Percentiles rank a stretch among this genome's conserved stretches.
phyloP scores from a whole-genome alignment of 371 early-diverging fungal species.

The Mortierella sp. region DNA sequence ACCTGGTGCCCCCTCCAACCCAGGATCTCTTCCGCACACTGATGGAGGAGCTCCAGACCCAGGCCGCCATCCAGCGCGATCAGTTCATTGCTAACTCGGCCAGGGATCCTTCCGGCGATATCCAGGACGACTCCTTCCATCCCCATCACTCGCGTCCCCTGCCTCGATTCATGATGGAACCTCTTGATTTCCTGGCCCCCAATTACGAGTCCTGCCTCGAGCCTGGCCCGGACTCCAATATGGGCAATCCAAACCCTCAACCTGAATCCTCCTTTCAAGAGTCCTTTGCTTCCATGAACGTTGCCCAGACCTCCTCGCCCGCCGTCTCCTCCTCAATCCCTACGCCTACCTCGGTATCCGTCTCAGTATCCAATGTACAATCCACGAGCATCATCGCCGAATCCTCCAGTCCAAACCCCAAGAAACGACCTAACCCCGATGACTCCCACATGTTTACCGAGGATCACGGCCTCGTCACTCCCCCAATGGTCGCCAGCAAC shows the following conservation, averaged over 20 bases:
- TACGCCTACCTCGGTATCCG: neutral
- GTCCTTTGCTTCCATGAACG: neutral
- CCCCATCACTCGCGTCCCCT: conserved; percentile 12
- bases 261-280: conserved; percentile 2
- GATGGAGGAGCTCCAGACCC: conserved; percentile 41
- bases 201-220: conserved; percentile 32
- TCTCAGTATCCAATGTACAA: neutral
- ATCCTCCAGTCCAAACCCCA: conserved; percentile 9
- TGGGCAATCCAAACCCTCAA: neutral
- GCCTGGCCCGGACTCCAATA: conserved; percentile 4
- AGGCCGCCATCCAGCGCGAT: conserved; percentile 38
- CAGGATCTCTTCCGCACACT: conserved; percentile 36
- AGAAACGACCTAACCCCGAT: conserved; percentile 21
- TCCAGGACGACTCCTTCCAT: conserved; percentile 2
- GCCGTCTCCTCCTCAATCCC: neutral
- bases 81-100: conserved; percentile 17
- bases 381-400: neutral
- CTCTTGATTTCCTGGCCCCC: conserved; percentile 29
- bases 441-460: conserved; percentile 8
- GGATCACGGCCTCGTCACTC: conserved; percentile 10
- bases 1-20: conserved; percentile 33
- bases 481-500: neutral
- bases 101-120: conserved; percentile 9
- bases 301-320: neutral
- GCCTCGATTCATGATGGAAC: conserved; percentile 46